Base-by-base conservation (phyloP, 2,329 filamentous ascomycete genomes). In the Claviceps maximensis region DNA sequence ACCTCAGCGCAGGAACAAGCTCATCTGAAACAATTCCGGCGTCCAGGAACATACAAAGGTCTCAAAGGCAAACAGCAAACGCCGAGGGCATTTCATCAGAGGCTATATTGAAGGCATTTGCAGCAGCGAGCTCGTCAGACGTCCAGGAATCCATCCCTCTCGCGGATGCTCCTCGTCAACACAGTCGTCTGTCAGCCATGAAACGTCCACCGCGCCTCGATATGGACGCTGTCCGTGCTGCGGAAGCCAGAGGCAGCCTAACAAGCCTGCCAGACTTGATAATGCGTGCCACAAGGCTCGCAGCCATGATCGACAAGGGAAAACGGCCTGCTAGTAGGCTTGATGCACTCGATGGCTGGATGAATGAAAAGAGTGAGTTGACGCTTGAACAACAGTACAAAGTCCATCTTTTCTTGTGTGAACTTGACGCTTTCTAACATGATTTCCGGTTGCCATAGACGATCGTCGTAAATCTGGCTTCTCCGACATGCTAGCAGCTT, bases 181-280 rank as follows among this genome's bases (percentile, higher is more conserved):
- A 58, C 29, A 76, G 71, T 57, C 70, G 72, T 19, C 58, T 80
- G 25, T 82, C 80, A 12, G 77, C 75, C 13, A 73, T 83, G 53
- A 72, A 76, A 58, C 71, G 78, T 49, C 90, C 91, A 33, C 86
- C 88, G 3, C 80, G 79, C 38, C 72, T 96, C 4, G 83, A 96
- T 63, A 84, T 96, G 25, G 84, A 90, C 62, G 87, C 87, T 4
- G 86, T 95, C 3, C 79, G 82, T 58, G 82, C 85, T 50, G 87
- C 87, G 17, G 89, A 96, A 67, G 80, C 85, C 1, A 81, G 93
- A 62, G 90, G 89, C 4, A 96, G 90, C 65, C 74, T 95, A 57
- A 97, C 93, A 1, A 96, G 90, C 68, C 72, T 98, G 55, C 86
- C 90, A 0, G 93, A 97, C 65, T 72, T 98, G 55, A 97, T 98